These are phyloP conservation scores for Trypanosoma avium DNA, from an alignment of 208 protist genomes.

Conservation along the genomic window DNA sequence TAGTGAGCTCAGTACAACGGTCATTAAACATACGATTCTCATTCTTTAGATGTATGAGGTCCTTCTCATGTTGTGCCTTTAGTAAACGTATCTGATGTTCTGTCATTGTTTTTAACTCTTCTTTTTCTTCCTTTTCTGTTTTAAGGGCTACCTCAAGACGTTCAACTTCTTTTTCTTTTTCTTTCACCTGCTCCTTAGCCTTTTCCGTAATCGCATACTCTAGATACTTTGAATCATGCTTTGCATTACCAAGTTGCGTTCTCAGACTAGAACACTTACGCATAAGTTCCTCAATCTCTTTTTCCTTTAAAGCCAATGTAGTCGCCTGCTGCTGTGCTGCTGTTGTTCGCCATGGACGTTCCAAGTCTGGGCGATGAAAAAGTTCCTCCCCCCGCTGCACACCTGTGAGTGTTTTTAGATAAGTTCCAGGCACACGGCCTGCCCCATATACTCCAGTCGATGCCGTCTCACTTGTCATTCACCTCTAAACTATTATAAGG, in stretches of 20 bases:
- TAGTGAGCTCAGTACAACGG: conserved; percentile 43
- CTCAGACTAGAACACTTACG: conserved; percentile 73
- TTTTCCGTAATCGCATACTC: conserved; percentile 67
- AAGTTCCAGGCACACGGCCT: conserved; percentile 63
- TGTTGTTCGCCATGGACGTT: conserved; percentile 80
- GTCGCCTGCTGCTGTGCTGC: conserved; percentile 45
- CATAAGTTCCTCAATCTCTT: conserved; percentile 88
- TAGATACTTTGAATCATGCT: conserved; percentile 63
- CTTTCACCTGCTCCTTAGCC: conserved; percentile 38
- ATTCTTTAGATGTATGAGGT: conserved; percentile 44
- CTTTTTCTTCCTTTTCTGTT: conserved; percentile 34
- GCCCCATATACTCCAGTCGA: conserved; percentile 69
- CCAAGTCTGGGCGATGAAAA: conserved; percentile 82
- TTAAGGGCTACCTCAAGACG: conserved; percentile 40
- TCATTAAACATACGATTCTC: conserved; percentile 59
- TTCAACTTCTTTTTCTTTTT: conserved; percentile 46
- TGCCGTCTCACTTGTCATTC: conserved; percentile 19
- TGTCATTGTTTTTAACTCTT: conserved; percentile 40
- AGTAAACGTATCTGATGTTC: conserved; percentile 77
- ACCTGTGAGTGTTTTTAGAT: conserved; percentile 74
- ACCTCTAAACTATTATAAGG: neutral
- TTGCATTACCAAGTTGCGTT: conserved; percentile 77
- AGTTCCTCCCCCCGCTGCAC: conserved; percentile 80
- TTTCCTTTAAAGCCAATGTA: conserved; percentile 72
- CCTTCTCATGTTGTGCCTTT: conserved; percentile 71